phyloP scores from a whole-genome alignment of 345 rosid genomes.

The Salix exigua region DNA sequence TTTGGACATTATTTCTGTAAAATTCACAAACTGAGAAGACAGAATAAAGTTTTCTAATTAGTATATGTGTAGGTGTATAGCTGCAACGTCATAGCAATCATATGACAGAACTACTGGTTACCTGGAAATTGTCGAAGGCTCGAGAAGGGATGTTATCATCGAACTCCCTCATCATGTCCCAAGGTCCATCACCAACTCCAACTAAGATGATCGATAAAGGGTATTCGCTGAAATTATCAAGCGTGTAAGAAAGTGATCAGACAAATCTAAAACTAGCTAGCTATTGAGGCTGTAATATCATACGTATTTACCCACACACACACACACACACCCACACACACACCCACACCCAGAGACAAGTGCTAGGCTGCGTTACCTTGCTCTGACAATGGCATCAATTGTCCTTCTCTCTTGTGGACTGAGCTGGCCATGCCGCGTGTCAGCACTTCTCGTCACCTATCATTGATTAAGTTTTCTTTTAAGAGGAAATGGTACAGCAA shows the following conservation, averaged over 20 bases:
- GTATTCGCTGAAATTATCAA: constrained; percentile 55
- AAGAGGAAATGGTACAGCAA: neutral
- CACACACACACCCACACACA: no score
- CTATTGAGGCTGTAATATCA: neutral
- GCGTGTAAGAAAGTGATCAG: neutral
- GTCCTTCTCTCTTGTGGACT: constrained; percentile 96
- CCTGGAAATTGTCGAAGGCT: constrained; percentile 98
- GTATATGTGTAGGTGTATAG: neutral
- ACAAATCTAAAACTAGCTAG: neutral
- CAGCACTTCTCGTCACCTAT: constrained; percentile 90
- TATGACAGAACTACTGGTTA: constrained; percentile 7
- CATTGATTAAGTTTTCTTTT: neutral
- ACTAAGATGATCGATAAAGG: constrained; percentile 84
- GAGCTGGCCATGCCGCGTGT: constrained; percentile 59
- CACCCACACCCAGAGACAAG: neutral
- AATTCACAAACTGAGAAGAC: constrained; percentile 77
- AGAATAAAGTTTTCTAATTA: neutral
- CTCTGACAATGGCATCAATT: constrained; percentile 84
- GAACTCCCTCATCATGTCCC: constrained; percentile 97
- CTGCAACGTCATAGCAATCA: neutral
- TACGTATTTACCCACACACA: neutral
- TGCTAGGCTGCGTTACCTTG: constrained; percentile 51
- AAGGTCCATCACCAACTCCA: constrained; percentile 99
- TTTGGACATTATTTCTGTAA: constrained; percentile 87
- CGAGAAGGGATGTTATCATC: constrained; percentile 95